Evolutionary conservation across 108 stramenopile species (phyloP), one percentile per base, ranked within the genome.

Genomic region (Cylindrotheca closterium): DNA sequence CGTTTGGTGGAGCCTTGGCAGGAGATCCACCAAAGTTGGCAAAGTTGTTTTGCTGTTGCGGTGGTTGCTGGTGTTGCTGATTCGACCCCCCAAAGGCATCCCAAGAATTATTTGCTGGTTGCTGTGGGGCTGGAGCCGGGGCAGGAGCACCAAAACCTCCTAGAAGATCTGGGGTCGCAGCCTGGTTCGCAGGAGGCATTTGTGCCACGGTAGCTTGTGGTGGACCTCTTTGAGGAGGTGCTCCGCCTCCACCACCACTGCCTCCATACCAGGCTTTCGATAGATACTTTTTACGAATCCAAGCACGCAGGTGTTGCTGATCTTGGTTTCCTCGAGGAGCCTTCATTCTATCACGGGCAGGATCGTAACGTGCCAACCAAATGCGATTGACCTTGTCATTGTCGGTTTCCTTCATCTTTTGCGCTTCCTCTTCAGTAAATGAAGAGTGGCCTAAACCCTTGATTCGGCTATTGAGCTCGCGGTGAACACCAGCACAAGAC

Each of bases 381-480:
- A 61, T 45, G 0, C 71, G 68, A 56, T 93, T 93, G 66, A 88
- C 74, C 31, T 82, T 60, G 55, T 87, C 92, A 55, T 93, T 93
- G 32, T 80, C 81, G 18, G 71, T 60, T 17, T 64, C 29, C 31
- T 63, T 69, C 50, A 88, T 57, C 26, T 25, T 53, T 15, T 73
- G 62, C 0, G 79, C 82, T 73, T 93, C 92, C 45, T 88, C 85
- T 18, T 70, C 42, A 0, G 92, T 84, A 66, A 93, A 93, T 50
- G 83, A 82, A 18, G 88, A 88, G 47, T 83, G 82, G 8, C 88
- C 88, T 17, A 93, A 66, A 23, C 87, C 85, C 70, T 90, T 93
- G 74, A 93, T 72, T 28, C 83, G 83, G 51, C 81, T 73, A 54
- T 80, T 86, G 63, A 86, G 76, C 62, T 90, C 92, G 15, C 92